Base-by-base conservation (phyloP, 2,329 filamentous ascomycete genomes). In the Phyllosticta paracitricarpa region DNA sequence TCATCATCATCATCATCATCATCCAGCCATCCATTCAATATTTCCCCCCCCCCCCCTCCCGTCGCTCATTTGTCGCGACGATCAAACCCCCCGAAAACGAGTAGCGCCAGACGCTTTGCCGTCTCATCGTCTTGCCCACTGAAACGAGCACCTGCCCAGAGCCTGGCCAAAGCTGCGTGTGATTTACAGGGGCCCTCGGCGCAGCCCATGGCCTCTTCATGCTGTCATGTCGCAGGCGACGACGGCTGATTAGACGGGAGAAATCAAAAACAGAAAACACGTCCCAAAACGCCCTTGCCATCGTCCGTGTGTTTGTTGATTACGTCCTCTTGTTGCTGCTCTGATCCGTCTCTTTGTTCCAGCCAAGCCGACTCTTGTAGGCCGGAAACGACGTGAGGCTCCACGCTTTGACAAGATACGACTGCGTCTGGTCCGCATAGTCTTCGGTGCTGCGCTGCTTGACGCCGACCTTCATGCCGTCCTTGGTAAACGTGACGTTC, bases 401-500 rank as follows among this genome's bases (percentile, higher is more conserved):
- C 78, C 78, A 81, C n/a, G 78, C 77, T 63, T 79, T 80, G 10
- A 80, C 77, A 22, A 81, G 74, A 0, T 77, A 68, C 68, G 80
- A 84, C 76, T 92, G 89, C 19, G 88, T 91, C 68, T 79, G 80
- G 67, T 91, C 89, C 68, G 89, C 83, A 70, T 90, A 89, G 56
- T 82, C 83, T 75, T 91, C 89, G 59, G 82, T 81, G 65, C 81
- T 80, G 57, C 88, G 74, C 63, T 89, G 80, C 75, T 86, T 88
- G 64, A 92, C 82, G 56, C 85, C 85, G 54, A 92, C 87, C 68
- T 83, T 82, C 63, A 89, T 76, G 61, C 89, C 89, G 61, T 91
- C 88, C 71, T 89, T 89, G 51, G 85, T 87, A 73, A 91, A 88
- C 51, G 84, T 79, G 61, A 92, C 82, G 71, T 91, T 88, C 77